Evolutionary conservation across 2,329 filamentous ascomycete genomes (phyloP), one percentile per base, ranked within the genome.

Genomic region (Pseudogymnoascus sp.): DNA sequence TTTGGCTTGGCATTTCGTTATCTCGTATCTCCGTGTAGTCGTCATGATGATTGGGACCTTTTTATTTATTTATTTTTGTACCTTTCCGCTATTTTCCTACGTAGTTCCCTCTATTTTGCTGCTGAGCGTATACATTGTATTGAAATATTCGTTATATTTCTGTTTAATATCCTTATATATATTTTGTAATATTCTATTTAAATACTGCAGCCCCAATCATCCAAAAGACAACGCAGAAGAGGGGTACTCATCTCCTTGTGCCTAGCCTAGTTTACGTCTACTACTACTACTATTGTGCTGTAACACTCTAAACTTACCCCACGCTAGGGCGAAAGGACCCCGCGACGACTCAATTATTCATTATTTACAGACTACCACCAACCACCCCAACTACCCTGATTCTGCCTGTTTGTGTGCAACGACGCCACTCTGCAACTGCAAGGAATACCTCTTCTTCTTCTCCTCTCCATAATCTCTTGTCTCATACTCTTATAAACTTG

Each of bases 311-410:
- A 54, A 31, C 14, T 54, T 54, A 31, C 48, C 48, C 48, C 48
- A 54, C 48, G 48, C 48, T 54, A 54, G 48, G 48, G 48, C 48
- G 48, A 54, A 31, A 54, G 48, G 48, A 54, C 48, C 45, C 45
- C 45, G 45, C 48, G 48, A 31, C 48, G 48, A 54, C 48, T 54
- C 48, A 54, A 54, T 54, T 54, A 54, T 54, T 54, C 45, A 54
- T 54, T 28, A 54, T 28, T 54, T 54, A 48, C 43, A 48, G 43
- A 48, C 43, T 25, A 48, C 19, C 13, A 8, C 41, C 8, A 11
- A 5, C 43, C 43, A 43, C 43, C 21, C 21, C 21, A 31, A 54
- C 45, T 54, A 31, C 45, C 23, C 25, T 16, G 45, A 54, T 54
- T 54, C 45, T 54, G 45, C 45, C 45, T 54, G 45, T 54, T 54